phyloP scores from a whole-genome alignment of 2,329 filamentous ascomycete genomes.

The Neofusicoccum cordaticola region DNA sequence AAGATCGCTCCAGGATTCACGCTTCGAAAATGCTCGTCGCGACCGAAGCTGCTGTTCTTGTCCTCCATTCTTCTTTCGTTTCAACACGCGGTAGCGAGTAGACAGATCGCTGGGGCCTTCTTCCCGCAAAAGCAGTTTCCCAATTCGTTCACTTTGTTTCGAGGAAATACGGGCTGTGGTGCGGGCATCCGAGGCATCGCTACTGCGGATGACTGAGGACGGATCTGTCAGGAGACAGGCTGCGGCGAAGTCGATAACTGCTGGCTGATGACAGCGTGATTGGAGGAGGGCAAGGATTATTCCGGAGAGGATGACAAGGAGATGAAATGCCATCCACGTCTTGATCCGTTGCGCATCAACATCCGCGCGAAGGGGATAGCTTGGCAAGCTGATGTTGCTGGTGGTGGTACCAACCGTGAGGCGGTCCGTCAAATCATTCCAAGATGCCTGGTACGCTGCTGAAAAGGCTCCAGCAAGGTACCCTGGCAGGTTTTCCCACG shows the following conservation, averaged over 20 bases:
- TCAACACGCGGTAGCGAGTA: not conserved
- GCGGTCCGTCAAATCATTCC: constrained; percentile 14
- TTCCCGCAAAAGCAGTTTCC: not conserved
- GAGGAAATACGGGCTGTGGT: not conserved
- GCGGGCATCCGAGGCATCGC: not conserved
- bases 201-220: not conserved
- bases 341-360: not conserved
- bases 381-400: not conserved
- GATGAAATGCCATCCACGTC: constrained; percentile 1
- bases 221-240: not conserved
- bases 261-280: not conserved
- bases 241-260: not conserved
- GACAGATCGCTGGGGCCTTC: not conserved
- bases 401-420: not conserved
- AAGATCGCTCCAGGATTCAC: not conserved
- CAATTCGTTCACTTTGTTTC: not conserved
- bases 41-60: not conserved
- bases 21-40: not conserved
- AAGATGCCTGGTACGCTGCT: constrained; percentile 1
- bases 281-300: not conserved
- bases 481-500: not conserved
- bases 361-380: not conserved
- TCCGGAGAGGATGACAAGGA: not conserved
- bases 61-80: not conserved
- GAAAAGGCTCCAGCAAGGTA: constrained; percentile 3